Conservation (phyloP, 2,329 filamentous ascomycete species). For the Gnomoniopsis smithogilvyi region DNA sequence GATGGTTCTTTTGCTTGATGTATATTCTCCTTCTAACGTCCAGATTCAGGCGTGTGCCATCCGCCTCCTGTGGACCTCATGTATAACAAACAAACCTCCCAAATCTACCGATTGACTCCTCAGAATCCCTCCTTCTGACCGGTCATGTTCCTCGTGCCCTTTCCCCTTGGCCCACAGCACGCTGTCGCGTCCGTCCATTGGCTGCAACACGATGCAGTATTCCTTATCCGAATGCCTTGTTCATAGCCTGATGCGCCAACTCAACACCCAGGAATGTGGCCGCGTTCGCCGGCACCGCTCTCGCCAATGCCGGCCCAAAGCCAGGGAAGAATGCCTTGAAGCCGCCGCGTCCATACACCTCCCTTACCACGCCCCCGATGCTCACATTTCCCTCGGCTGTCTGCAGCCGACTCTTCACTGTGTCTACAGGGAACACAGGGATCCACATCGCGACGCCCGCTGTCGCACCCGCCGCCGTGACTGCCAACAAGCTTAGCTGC, state of each 20-base stretch:
- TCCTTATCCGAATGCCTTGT: conserved; percentile 61
- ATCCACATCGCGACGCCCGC: conserved; percentile 99
- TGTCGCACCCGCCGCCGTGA: conserved; percentile 82
- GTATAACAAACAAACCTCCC: background rate
- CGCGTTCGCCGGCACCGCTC: conserved; percentile 93
- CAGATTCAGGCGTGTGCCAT: background rate
- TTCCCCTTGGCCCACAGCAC: background rate
- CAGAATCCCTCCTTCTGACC: background rate
- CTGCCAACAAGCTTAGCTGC: conserved; percentile 74
- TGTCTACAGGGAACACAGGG: conserved; percentile 95
- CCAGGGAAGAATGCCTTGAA: conserved; percentile 95
- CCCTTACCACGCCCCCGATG: conserved; percentile 73
- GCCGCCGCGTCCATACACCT: conserved; percentile 81
- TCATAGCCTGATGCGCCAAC: conserved; percentile 79
- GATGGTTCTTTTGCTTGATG: background rate
- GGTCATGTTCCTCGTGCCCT: background rate
- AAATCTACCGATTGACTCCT: background rate
- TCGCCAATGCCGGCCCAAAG: conserved; percentile 85
- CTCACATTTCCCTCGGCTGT: conserved; percentile 83
- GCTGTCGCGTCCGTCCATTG: background rate
- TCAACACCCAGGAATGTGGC: conserved; percentile 90
- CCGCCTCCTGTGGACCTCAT: background rate
- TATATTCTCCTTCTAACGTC: background rate
- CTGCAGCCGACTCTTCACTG: conserved; percentile 91
- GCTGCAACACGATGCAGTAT: background rate